phyloP scores from a whole-genome alignment of 2,329 filamentous ascomycete species.

The Pseudocercospora eumusae region DNA sequence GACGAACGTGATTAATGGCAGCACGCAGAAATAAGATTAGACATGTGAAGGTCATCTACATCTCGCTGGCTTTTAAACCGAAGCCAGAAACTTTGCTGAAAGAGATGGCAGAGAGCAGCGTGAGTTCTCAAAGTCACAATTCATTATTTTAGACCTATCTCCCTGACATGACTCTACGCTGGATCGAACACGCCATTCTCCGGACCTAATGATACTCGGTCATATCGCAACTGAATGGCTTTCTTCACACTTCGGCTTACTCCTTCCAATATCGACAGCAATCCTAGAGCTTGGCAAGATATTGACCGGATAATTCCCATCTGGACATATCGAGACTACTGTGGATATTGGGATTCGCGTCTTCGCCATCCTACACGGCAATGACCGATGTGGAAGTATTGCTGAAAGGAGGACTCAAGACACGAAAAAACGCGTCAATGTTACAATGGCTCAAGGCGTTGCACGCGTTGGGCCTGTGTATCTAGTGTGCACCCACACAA shows the following conservation, averaged over 20 bases:
- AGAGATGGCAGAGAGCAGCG: too few species aligned
- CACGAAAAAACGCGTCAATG: background rate
- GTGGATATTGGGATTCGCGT: background rate
- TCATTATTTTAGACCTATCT: too few species aligned
- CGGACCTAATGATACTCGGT: background rate
- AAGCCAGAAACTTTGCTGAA: too few species aligned
- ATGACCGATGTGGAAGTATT: too few species aligned
- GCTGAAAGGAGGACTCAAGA: background rate
- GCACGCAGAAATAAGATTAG: too few species aligned
- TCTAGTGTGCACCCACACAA: background rate
- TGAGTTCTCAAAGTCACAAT: too few species aligned
- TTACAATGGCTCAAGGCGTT: background rate
- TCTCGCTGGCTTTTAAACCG: too few species aligned
- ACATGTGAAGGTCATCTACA: too few species aligned
- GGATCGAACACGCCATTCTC: background rate
- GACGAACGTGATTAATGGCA: too few species aligned
- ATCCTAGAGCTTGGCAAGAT: background rate
- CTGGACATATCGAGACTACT: background rate
- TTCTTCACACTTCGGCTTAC: background rate
- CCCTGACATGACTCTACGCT: too few species aligned
- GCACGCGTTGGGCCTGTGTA: background rate
- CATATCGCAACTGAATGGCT: background rate
- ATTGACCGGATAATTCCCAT: background rate
- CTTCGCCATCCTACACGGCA: background rate
- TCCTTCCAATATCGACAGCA: background rate